Percentiles rank a stretch among this genome's conserved stretches.
phyloP scores from a whole-genome alignment of 164 flowering plant genomes.

The Kalanchoe fedtschenkoi region DNA sequence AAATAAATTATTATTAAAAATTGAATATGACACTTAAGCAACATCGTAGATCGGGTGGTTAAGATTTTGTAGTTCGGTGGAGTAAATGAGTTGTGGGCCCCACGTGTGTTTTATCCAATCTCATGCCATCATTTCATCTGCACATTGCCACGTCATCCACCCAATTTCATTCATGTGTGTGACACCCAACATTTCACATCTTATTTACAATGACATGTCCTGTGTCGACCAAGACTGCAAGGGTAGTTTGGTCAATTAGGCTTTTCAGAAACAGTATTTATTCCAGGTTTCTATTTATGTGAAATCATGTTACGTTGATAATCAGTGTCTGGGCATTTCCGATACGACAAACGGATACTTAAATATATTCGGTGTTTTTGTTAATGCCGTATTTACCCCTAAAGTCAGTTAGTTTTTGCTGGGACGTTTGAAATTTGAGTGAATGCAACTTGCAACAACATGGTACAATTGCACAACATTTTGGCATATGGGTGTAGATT shows the following conservation, averaged over 20 bases:
- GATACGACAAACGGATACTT: not conserved
- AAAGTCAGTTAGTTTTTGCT: not conserved
- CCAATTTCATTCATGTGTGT: not conserved
- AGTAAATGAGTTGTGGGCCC: too few species aligned
- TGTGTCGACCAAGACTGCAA: too few species aligned
- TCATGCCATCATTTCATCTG: not conserved
- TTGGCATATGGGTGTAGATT: conserved; percentile 4
- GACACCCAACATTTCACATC: not conserved
- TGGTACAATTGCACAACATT: not conserved
- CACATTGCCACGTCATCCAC: not conserved
- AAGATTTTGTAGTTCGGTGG: too few species aligned
- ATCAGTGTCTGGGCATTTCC: not conserved
- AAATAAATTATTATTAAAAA: not conserved
- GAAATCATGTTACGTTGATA: not conserved
- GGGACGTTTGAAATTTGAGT: too few species aligned
- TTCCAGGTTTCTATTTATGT: not conserved
- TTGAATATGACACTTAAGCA: not conserved
- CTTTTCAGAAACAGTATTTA: not conserved
- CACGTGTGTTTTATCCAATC: not conserved
- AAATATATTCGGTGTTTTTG: not conserved
- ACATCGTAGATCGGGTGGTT: too few species aligned
- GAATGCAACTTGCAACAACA: too few species aligned
- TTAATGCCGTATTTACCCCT: not conserved
- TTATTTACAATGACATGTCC: not conserved
- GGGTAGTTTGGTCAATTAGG: too few species aligned